Evolutionary conservation across 1,284 basidiomycete species (phyloP), one percentile per base, ranked within the genome.

Genomic region (Cutaneotrichosporon dermatis): DNA sequence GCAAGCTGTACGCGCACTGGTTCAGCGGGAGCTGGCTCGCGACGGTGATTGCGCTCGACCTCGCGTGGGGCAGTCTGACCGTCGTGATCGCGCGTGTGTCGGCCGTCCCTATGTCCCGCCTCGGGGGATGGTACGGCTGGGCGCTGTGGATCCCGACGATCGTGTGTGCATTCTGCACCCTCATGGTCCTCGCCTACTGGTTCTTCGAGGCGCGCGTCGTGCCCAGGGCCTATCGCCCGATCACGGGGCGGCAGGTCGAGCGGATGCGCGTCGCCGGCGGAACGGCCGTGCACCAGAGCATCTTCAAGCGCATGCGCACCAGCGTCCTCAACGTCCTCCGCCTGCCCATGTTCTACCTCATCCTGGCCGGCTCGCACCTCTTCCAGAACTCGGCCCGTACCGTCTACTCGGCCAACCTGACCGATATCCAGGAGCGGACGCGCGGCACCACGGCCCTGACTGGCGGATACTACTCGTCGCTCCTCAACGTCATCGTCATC

Each of bases 401-500:
- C 13, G 66, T 73, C 5, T 78, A 75, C 63, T 66, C 60, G 7
- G 65, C 69, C 34, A 74, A 76, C 54, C 55, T 74, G 7, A 72
- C 76, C 46, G 78, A 79, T 45, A 69, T 76, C 40, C 69, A 76
- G 55, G 57, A 65, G 37, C 57, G 68, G 12, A 79, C 76, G 0
- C 69, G 78, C 16, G 72, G 73, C 44, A 66, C 71, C 6, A 68
- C 71, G 1, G 65, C 58, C 8, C 64, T 69, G 8, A 68, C 67
- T 2, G 75, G 76, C 2, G 78, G 77, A 6, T 79, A 76, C 58
- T 76, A 72, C 33, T 58, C 63, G 1, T 62, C 69, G 0, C 63
- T 77, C 10, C 67, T 68, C 2, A 71, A 76, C 56, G 66, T 77
- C 41, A 73, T 77, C 6, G 73, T 73, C 1, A 77, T 79, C 39